phyloP scores from a whole-genome alignment of 164 flowering plant species.

The Annona squamosa region DNA sequence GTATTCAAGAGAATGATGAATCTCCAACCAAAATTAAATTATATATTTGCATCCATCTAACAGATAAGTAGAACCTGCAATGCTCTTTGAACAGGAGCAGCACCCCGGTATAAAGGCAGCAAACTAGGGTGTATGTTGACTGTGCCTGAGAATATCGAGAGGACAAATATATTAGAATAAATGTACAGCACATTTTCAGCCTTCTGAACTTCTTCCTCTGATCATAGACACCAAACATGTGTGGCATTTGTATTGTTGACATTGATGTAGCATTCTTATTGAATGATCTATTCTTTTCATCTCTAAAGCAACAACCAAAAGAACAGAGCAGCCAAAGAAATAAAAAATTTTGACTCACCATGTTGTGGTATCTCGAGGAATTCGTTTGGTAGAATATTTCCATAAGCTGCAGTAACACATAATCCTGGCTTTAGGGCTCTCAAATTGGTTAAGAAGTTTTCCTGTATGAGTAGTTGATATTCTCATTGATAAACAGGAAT shows the following conservation, averaged over 20 bases:
- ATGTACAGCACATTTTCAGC: neutral
- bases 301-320: neutral
- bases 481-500: neutral
- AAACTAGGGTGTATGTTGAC: slow-evolving; percentile 96
- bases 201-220: neutral
- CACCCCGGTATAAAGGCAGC: slow-evolving; percentile 91
- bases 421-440: slow-evolving; percentile 75
- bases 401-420: slow-evolving; percentile 97
- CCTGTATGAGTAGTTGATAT: slow-evolving; percentile 36
- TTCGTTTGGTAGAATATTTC: slow-evolving; percentile 82
- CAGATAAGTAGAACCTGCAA: slow-evolving; percentile 52
- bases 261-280: neutral
- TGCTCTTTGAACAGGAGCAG: slow-evolving; percentile 99
- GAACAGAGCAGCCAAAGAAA: neutral
- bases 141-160: slow-evolving; percentile 44
- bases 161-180: neutral
- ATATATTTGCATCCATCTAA: neutral
- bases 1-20: neutral
- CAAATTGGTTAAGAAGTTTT: slow-evolving; percentile 58
- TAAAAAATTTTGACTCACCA: slow-evolving; percentile 42
- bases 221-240: neutral
- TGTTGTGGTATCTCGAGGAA: slow-evolving; percentile 73
- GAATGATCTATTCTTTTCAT: no score
- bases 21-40: neutral
- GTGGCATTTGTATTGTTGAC: neutral